These are phyloP conservation scores for Pseudozyma pruni DNA, from an alignment of 1,284 basidiomycete species.

Conservation along the genomic window DNA sequence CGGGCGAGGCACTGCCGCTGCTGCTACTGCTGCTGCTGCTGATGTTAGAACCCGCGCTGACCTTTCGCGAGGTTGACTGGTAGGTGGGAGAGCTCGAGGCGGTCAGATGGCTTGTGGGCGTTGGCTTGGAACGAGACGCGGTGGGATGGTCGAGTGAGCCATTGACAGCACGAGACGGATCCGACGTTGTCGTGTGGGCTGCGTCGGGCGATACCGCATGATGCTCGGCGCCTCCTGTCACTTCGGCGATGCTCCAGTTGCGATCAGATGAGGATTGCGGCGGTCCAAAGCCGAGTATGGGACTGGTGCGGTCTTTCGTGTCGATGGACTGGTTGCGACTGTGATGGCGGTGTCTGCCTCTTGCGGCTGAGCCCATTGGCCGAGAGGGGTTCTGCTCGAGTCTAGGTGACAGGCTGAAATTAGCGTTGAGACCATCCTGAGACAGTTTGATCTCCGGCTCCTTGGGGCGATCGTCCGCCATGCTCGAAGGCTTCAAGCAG, in stretches of 20 bases:
- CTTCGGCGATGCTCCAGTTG: slow-evolving; percentile 28
- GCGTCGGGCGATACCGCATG: slow-evolving; percentile 5
- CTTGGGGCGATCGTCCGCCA: slow-evolving; percentile 33
- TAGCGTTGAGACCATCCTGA: slow-evolving; percentile 44
- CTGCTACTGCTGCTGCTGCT: slow-evolving; percentile 31
- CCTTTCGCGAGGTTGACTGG: slow-evolving; percentile 28
- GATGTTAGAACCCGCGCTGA: slow-evolving; percentile 30
- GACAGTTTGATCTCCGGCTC: slow-evolving; percentile 46
- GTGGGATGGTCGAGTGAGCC: slow-evolving; percentile 20
- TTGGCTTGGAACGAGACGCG: slow-evolving; percentile 12
- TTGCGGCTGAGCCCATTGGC: slow-evolving; percentile 15
- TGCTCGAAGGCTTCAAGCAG: background rate
- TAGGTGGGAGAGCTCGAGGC: slow-evolving; percentile 15
- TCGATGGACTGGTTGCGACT: slow-evolving; percentile 51
- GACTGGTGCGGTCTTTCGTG: slow-evolving; percentile 52
- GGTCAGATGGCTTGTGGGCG: slow-evolving; percentile 8
- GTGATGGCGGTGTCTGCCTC: slow-evolving; percentile 39
- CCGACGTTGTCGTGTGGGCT: slow-evolving; percentile 13
- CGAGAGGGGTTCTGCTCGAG: slow-evolving; percentile 35
- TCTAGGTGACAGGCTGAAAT: slow-evolving; percentile 40
- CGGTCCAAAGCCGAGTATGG: slow-evolving; percentile 47
- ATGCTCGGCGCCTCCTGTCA: slow-evolving; percentile 12
- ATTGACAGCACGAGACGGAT: slow-evolving; percentile 23
- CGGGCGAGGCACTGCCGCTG: slow-evolving; percentile 34
- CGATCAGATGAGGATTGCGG: slow-evolving; percentile 30